Base-by-base conservation (phyloP, 2,329 filamentous ascomycete species). In the Chrysoporthe cubensis region DNA sequence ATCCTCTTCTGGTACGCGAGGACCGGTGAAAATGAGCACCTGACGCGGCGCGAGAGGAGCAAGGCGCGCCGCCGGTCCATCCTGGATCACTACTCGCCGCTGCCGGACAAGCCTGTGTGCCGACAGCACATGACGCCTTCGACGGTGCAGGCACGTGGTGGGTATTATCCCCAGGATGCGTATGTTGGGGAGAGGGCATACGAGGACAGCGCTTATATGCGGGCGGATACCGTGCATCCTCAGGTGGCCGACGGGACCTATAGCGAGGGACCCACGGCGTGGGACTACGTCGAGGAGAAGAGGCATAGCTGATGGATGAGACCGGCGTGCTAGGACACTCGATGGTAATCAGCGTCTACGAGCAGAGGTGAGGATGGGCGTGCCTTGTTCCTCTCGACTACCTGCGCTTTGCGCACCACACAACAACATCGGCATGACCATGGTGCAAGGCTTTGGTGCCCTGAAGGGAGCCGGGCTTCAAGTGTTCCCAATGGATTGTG, bases 1-100 rank as follows among this genome's bases (percentile, higher is more conserved):
- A 62, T 67, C 18, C 37, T 67, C 2, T 16, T 48, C 46, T 57
- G 61, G 32, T 67, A 54, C 21, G 54, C 56, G 56, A 56, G 26
- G 34, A 54, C 40, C 46, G 48, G 62, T 18, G 40, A 48, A 11
- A 13, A 54, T 34, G 14, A 54, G 50, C 62, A 16, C 18, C n/a
- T 61, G n/a, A 32, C 56, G 13, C 37, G 44, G 46, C 37, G 42
- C 16, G 62, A 67, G 34, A 56, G 56, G 14, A 65, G n/a, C 14
- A 14, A 21, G 13, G 34, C 16, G 4, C 6, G 26, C 50, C 13
- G 26, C 4, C 4, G 32, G 50, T 13, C 26, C 26, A 3, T 54
- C 13, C 50, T 21, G 7, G 16, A 34, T 7, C 16, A 1, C 21
- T 26, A 13, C 11, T 26, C 48, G n/a, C 4, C 48, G 37, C 37